phyloP scores from a whole-genome alignment of 345 rosid genomes.

The Murraya koenigii region DNA sequence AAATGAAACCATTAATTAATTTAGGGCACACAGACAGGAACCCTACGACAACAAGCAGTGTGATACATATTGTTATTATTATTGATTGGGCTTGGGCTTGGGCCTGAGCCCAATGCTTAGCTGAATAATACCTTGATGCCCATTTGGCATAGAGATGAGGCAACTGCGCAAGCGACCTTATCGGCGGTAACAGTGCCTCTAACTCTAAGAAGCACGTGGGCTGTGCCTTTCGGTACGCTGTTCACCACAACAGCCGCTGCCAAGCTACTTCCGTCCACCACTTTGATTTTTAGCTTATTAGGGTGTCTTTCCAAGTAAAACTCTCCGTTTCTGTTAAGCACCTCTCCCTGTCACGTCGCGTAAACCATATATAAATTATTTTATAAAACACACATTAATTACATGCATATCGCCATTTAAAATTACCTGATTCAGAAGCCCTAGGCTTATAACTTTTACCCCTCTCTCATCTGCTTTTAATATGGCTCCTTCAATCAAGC shows the following conservation, averaged over 20 bases:
- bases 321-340: slow-evolving; percentile 47
- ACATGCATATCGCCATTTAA: too few species aligned
- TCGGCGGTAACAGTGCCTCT: slow-evolving; percentile 32
- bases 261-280: slow-evolving; percentile 62
- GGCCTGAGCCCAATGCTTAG: too few species aligned
- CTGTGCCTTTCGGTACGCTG: slow-evolving; percentile 35
- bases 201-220: slow-evolving; percentile 38
- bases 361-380: too few species aligned
- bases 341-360: slow-evolving; percentile 35
- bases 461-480: slow-evolving; percentile 38
- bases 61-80: too few species aligned
- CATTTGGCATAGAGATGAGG: slow-evolving; percentile 32
- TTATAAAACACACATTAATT: too few species aligned
- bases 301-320: slow-evolving; percentile 42
- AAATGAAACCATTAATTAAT: background rate
- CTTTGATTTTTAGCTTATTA: slow-evolving; percentile 33
- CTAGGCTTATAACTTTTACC: slow-evolving; percentile 35
- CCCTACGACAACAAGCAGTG: too few species aligned
- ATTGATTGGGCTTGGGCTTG: too few species aligned
- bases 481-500: slow-evolving; percentile 39
- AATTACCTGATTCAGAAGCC: slow-evolving; percentile 55
- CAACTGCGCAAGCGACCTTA: slow-evolving; percentile 38
- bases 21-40: background rate
- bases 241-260: slow-evolving; percentile 47
- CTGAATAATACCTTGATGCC: slow-evolving; percentile 35